Percentiles rank a stretch among this genome's conserved stretches.
phyloP scores from a whole-genome alignment of 2,329 filamentous ascomycete species.

The Ploettnerulaceae sp. region DNA sequence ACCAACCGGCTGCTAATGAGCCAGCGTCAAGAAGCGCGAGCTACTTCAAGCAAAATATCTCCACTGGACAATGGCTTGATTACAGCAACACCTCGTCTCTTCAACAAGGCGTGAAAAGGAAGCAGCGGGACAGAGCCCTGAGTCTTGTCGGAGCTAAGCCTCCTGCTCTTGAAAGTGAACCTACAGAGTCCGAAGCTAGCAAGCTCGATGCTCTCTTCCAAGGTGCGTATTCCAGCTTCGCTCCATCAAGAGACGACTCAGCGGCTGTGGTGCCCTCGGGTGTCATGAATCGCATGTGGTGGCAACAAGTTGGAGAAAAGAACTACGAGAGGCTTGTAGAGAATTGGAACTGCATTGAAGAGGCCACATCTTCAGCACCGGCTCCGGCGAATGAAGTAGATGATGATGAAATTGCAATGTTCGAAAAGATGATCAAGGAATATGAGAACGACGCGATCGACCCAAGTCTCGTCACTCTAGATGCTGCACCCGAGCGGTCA shows the following conservation, averaged over 20 bases:
- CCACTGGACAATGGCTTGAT: constrained; percentile 66
- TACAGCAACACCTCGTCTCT: constrained; percentile 59
- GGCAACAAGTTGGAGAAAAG: constrained; percentile 64
- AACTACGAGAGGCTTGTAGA: constrained; percentile 60
- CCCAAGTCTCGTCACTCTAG: constrained; percentile 42
- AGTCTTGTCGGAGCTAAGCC: constrained; percentile 59
- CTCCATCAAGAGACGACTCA: constrained; percentile 69
- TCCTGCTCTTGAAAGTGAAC: constrained; percentile 42
- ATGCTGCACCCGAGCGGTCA: constrained; percentile 44
- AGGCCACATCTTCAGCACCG: constrained; percentile 3
- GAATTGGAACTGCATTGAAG: constrained; percentile 19
- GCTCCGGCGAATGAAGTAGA: constrained; percentile 12
- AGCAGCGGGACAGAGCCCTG: constrained; percentile 67
- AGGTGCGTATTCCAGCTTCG: constrained; percentile 75
- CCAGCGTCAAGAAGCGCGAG: constrained; percentile 40
- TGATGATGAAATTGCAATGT: constrained; percentile 38
- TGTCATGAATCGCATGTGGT: constrained; percentile 67
- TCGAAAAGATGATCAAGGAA: constrained; percentile 49
- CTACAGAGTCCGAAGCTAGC: constrained; percentile 51
- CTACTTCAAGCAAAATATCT: constrained; percentile 63
- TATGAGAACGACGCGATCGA: constrained; percentile 56
- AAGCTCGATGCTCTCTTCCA: constrained; percentile 72
- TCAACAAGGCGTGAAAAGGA: constrained; percentile 50
- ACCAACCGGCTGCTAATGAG: constrained; percentile 34
- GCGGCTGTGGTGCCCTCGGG: constrained; percentile 64